A percentile compares a stretch with the other conserved stretches of the same genome.
phyloP scores from a whole-genome alignment of 208 protist genomes.

The Lotmaria passim region DNA sequence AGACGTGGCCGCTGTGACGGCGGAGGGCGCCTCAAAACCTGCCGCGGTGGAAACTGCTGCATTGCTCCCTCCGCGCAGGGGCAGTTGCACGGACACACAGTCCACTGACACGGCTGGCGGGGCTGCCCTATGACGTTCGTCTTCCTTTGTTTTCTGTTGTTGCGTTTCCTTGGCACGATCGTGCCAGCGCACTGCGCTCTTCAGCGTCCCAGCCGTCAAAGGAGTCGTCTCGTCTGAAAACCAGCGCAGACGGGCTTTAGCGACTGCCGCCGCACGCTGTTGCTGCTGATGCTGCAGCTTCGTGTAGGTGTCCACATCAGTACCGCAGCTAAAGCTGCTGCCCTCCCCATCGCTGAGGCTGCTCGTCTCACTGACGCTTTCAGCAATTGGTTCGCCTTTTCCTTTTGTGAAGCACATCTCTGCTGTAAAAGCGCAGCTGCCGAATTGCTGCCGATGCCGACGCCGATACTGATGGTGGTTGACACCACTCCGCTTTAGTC shows the following conservation, averaged over 20 bases:
- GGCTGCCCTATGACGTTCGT: neutral
- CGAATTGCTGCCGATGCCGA: neutral
- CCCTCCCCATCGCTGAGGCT: neutral
- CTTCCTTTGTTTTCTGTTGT: no score
- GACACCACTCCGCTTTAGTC: neutral
- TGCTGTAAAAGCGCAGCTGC: neutral
- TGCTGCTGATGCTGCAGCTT: conserved; percentile 6
- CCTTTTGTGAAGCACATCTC: neutral
- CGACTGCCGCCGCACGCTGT: neutral
- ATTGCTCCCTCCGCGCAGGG: conserved; percentile 8
- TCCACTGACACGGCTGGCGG: conserved; percentile 20
- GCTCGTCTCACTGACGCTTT: neutral
- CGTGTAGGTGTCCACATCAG: conserved; percentile 16
- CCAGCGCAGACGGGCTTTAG: no score
- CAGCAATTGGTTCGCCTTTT: neutral
- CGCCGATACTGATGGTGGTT: neutral
- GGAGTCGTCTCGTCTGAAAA: no score
- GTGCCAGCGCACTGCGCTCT: neutral
- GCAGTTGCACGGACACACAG: conserved; percentile 31
- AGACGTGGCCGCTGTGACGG: neutral
- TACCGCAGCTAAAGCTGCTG: neutral
- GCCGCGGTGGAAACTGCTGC: neutral
- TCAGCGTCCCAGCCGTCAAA: no score
- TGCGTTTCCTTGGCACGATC: no score
- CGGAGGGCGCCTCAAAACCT: neutral